Base-by-base conservation (phyloP, 2,329 filamentous ascomycete genomes). In the Cyphellophora attinorum region DNA sequence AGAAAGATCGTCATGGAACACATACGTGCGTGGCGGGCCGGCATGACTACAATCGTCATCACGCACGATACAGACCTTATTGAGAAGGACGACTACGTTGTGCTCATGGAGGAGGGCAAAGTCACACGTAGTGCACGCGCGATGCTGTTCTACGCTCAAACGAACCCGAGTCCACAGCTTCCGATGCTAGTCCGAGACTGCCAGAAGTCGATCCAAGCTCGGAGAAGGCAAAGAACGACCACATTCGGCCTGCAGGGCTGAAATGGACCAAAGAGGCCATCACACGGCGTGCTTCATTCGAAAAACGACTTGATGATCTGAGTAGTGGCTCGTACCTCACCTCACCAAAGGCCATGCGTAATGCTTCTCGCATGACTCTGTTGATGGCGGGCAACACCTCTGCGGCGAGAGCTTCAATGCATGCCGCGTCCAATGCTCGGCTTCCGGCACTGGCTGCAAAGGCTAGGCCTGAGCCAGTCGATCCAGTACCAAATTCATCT, bases 51-150 rank as follows among this genome's bases (percentile, higher is more conserved):
- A 0, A 83, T 96, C 33, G 76, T 96, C 45, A 89, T 96, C 48
- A 95, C 91, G 0, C 89, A 96, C 51, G 85, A 96, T 44, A 72
- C 91, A 19, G 71, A 75, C 0, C 81, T 89, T 45, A 89, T 96
- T 6, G 55, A 61, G 4, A 61, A 74, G 0, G 56, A 76, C 0
- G 86, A 96, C 43, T 88, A 80, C 42, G 71, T 93, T 0, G 93
- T 88, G 46, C 71, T 94, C 8, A 62, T 96, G 53, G 79, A 89
- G 19, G 60, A 76, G 8, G 81, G 83, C 0, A 54, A 53, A 0
- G 63, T 94, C 0, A 70, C 81, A 0, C 75, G 86, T 48, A 65
- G 81, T 46, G 89, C 86, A 0, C 72, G 8, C n/a, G n/a, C n/a
- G n/a, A n/a, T n/a, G n/a, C n/a, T n/a, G n/a, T n/a, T n/a, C n/a